These are phyloP conservation scores for Rhodotorula graminis DNA, from an alignment of 768 basidiomycete genomes.

Conservation along the genomic window DNA sequence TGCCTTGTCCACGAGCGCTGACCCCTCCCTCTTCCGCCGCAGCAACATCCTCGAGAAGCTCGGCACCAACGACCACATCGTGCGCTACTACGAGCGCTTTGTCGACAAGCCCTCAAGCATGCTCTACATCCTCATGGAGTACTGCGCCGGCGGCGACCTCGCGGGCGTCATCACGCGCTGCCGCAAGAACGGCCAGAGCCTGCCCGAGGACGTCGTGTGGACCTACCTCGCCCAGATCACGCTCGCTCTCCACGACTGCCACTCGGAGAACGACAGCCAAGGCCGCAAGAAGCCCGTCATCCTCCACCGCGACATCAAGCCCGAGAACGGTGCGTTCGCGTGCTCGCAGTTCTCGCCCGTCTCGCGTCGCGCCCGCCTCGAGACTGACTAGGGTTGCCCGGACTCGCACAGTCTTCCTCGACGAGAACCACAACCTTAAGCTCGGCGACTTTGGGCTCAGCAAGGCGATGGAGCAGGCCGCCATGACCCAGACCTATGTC, in stretches of 20 bases:
- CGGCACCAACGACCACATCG: slow-evolving; percentile 82
- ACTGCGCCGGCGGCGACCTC: slow-evolving; percentile 94
- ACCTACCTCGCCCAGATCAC: slow-evolving; percentile 90
- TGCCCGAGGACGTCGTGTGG: slow-evolving; percentile 89
- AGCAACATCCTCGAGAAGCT: slow-evolving; percentile 97
- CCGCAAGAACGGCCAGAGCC: slow-evolving; percentile 40
- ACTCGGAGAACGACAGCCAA: slow-evolving; percentile 47
- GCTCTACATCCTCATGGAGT: slow-evolving; percentile 98
- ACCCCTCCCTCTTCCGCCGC: not conserved
- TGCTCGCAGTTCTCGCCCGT: too few relatives aligned
- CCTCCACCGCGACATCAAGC: slow-evolving; percentile 91
- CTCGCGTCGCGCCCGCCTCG: not conserved
- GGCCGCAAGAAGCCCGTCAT: slow-evolving; percentile 50
- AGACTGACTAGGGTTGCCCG: not conserved
- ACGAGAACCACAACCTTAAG: slow-evolving; percentile 77
- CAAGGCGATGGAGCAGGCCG: slow-evolving; percentile 79
- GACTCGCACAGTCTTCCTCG: slow-evolving; percentile 69
- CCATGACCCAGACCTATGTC: slow-evolving; percentile 93
- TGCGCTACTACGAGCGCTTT: slow-evolving; percentile 82
- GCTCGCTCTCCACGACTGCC: slow-evolving; percentile 84
- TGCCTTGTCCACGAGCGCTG: too few relatives aligned
- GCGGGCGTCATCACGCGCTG: slow-evolving; percentile 69
- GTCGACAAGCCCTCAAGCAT: slow-evolving; percentile 86
- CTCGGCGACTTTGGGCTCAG: slow-evolving; percentile 95
- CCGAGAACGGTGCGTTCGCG: slow-evolving; percentile 74